phyloP scores from a whole-genome alignment of 306 rosid genomes.

The Quercus parvula region DNA sequence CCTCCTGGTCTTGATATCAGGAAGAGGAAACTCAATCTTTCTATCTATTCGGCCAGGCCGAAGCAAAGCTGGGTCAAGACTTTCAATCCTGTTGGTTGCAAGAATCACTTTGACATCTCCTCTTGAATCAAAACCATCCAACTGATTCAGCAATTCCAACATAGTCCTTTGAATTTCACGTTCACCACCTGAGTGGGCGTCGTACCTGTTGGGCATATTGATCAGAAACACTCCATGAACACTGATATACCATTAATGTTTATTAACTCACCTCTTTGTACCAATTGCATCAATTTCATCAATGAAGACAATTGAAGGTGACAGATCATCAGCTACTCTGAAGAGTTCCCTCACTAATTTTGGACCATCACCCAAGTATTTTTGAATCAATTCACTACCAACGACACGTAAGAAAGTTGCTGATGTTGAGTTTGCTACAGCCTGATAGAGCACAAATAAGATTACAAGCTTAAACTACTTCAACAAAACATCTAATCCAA shows the following conservation, averaged over 20 bases:
- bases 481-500: background rate
- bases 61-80: constrained; percentile 94
- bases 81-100: constrained; percentile 93
- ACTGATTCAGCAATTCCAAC: constrained; percentile 89
- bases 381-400: constrained; percentile 97
- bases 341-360: constrained; percentile 96
- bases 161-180: constrained; percentile 97
- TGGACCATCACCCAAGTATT: constrained; percentile 98
- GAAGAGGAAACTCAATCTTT: constrained; percentile 95
- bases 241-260: background rate
- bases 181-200: constrained; percentile 98
- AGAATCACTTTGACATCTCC: constrained; percentile 97
- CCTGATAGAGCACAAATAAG: constrained; percentile 44
- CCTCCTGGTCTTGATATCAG: constrained; percentile 97
- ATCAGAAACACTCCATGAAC: constrained; percentile 2
- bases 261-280: constrained; percentile 72
- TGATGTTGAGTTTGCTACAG: constrained; percentile 97
- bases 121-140: constrained; percentile 96
- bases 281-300: constrained; percentile 98
- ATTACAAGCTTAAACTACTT: background rate
- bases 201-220: constrained; percentile 53
- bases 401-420: constrained; percentile 98
- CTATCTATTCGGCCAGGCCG: constrained; percentile 96
- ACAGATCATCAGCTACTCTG: constrained; percentile 96
- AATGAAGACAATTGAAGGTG: constrained; percentile 95